phyloP scores from a whole-genome alignment of 768 basidiomycete genomes.

The Suillus ampliporus region DNA sequence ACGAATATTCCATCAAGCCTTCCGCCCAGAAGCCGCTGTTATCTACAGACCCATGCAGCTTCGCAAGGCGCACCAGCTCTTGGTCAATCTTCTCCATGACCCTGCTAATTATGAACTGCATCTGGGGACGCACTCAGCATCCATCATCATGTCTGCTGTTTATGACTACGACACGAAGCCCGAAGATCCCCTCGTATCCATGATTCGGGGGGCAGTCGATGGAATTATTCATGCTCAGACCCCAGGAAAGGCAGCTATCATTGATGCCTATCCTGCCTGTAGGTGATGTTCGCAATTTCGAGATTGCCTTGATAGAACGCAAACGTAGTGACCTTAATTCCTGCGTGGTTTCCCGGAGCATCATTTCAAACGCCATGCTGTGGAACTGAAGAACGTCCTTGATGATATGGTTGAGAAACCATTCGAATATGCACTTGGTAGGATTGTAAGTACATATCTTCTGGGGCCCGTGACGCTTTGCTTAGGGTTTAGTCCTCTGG shows the following conservation, averaged over 20 bases:
- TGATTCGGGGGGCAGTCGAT: slow-evolving; percentile 39
- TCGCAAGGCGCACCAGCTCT: slow-evolving; percentile 39
- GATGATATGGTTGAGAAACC: slow-evolving; percentile 20
- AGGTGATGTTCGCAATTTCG: slow-evolving; percentile 32
- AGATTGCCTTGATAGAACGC: background rate
- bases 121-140: slow-evolving; percentile 38
- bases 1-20: slow-evolving; percentile 36
- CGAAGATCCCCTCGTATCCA: slow-evolving; percentile 41
- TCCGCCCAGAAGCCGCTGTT: slow-evolving; percentile 16
- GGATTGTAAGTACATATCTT: slow-evolving; percentile 10
- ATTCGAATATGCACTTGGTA: slow-evolving; percentile 13
- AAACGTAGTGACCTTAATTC: slow-evolving; percentile 48
- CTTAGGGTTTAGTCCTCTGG: slow-evolving; percentile 33
- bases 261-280: slow-evolving; percentile 17
- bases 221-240: slow-evolving; percentile 9
- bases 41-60: slow-evolving; percentile 24
- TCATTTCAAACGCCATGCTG: slow-evolving; percentile 49
- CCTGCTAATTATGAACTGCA: slow-evolving; percentile 33
- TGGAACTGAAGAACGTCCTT: slow-evolving; percentile 38
- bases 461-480: background rate
- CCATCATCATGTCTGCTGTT: slow-evolving; percentile 42
- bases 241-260: slow-evolving; percentile 13
- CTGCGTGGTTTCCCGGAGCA: slow-evolving; percentile 53
- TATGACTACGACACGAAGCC: slow-evolving; percentile 43
- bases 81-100: slow-evolving; percentile 35